These are phyloP conservation scores for Lachancea cidri DNA, from an alignment of 805 yeast genomes.

Conservation along the genomic window DNA sequence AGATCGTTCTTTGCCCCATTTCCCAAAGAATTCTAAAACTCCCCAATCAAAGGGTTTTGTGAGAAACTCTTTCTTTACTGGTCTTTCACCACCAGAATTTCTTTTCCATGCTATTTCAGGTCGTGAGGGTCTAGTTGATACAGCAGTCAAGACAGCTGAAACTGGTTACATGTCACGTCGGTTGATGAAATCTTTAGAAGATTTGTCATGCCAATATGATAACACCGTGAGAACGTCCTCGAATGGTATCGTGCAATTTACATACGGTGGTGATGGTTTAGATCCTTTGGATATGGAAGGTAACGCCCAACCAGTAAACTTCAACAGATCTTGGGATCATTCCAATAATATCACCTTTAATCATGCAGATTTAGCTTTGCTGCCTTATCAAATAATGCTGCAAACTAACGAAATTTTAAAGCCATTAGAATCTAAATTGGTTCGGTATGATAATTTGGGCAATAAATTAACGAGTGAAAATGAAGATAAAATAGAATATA, in stretches of 20 bases:
- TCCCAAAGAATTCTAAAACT: slow-evolving; percentile 90
- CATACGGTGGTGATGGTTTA: slow-evolving; percentile 97
- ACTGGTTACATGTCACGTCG: slow-evolving; percentile 99
- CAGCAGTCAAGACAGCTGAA: slow-evolving; percentile 99
- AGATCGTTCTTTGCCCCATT: slow-evolving; percentile 96
- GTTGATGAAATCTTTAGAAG: slow-evolving; percentile 95
- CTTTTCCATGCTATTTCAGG: slow-evolving; percentile 98
- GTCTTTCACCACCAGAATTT: slow-evolving; percentile 94
- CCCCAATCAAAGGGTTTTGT: slow-evolving; percentile 98
- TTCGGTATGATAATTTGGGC: slow-evolving; percentile 74
- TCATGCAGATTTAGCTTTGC: slow-evolving; percentile 47
- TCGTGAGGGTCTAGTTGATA: slow-evolving; percentile 98
- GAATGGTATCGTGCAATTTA: slow-evolving; percentile 94
- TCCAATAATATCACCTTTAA: slow-evolving; percentile 68
- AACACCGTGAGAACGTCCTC: slow-evolving; percentile 92
- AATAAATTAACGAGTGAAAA: slow-evolving; percentile 41
- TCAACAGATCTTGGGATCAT: slow-evolving; percentile 92
- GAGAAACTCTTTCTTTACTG: slow-evolving; percentile 89
- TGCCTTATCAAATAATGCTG: slow-evolving; percentile 64
- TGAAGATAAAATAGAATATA: slow-evolving; percentile 49
- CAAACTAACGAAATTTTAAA: slow-evolving; percentile 49
- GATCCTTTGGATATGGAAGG: slow-evolving; percentile 99
- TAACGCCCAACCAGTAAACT: slow-evolving; percentile 93
- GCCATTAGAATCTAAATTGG: slow-evolving; percentile 56
- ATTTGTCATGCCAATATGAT: slow-evolving; percentile 88